Evolutionary conservation across 2,329 filamentous ascomycete genomes (phyloP), one percentile per base, ranked within the genome.

Genomic region (Cordyceps farinosa): DNA sequence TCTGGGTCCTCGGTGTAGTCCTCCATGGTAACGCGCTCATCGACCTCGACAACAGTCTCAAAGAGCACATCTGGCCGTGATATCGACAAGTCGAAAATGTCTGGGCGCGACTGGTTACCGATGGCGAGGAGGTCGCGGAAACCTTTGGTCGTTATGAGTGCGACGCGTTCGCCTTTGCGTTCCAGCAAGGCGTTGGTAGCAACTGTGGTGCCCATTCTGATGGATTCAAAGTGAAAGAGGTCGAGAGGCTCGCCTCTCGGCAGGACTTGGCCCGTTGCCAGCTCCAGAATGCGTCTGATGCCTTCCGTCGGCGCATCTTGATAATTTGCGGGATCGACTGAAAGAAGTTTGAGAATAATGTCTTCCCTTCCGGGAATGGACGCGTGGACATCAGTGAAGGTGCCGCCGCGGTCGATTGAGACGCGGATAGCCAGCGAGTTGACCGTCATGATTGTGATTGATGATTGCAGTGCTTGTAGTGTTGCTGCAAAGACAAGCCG

Each of bases 131-230:
- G 87, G 70, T 92, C 89, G 66, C 86, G 85, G 77, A 92, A 91
- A 0, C 90, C 89, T 62, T 85, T 87, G 1, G 88, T 91, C 0
- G 89, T 87, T 1, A 92, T 80, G 69, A 92, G 81, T 0, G 88
- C 89, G 66, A 89, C 87, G 45, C 82, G 82, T 68, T 90, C 88
- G 30, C 90, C 90, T 72, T 91, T 91, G 47, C 89, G 78, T 71
- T 92, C 89, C 1, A 92, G 76, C n/a, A 92, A 75, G 1, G 89
- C 89, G 72, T 92, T 92, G 0, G 89, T 92, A 1, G 89, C 89
- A 2, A 92, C 89, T 0, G 89, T 92, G 0, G 90, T 92, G n/a
- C 90, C 89, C 88, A 91, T 91, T 29, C 89, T 85, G 69, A 91
- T 91, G 63, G 85, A 89, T 71, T 90, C 87, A 44, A 79, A 73